Percentiles rank a stretch among this genome's conserved stretches.
Evolutionary conservation across 768 basidiomycete genomes (phyloP).

Genomic region (Tephrocybe sp.): DNA sequence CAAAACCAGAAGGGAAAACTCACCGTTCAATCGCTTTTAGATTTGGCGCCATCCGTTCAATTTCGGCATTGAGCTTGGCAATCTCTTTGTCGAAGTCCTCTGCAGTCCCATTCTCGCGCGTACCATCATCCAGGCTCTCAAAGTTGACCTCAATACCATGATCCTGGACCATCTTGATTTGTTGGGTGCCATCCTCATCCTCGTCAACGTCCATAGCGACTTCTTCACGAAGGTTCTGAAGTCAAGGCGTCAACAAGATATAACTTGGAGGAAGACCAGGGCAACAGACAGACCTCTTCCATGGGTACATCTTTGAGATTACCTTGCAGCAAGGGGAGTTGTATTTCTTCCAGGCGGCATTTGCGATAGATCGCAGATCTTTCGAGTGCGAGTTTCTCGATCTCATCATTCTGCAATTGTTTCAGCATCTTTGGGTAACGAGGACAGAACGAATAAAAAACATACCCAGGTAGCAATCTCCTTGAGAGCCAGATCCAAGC

Average conservation of each 20-base stretch:
- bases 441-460: background rate
- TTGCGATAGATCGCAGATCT: conserved; percentile 86
- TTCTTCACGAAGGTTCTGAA: conserved; percentile 79
- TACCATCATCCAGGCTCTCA: conserved; percentile 68
- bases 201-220: conserved; percentile 93
- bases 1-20: conserved; percentile 18
- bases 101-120: conserved; percentile 64
- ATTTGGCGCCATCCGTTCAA: conserved; percentile 94
- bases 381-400: conserved; percentile 84
- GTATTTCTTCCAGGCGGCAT: conserved; percentile 91
- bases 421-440: too few species aligned
- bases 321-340: conserved; percentile 74
- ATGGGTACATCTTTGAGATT: conserved; percentile 86
- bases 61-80: conserved; percentile 69
- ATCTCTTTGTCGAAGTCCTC: conserved; percentile 78
- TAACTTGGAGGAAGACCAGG: background rate
- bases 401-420: conserved; percentile 61
- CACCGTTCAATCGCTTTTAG: conserved; percentile 93
- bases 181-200: conserved; percentile 80
- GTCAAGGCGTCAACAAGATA: conserved; percentile 8
- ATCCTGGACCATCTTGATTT: conserved; percentile 68
- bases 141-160: conserved; percentile 94
- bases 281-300: conserved; percentile 73
- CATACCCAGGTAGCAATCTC: conserved; percentile 82
- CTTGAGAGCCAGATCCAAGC: conserved; percentile 84